These are phyloP conservation scores for Cladosporium sp. DNA, from an alignment of 2,329 filamentous ascomycete species.

Conservation along the genomic window DNA sequence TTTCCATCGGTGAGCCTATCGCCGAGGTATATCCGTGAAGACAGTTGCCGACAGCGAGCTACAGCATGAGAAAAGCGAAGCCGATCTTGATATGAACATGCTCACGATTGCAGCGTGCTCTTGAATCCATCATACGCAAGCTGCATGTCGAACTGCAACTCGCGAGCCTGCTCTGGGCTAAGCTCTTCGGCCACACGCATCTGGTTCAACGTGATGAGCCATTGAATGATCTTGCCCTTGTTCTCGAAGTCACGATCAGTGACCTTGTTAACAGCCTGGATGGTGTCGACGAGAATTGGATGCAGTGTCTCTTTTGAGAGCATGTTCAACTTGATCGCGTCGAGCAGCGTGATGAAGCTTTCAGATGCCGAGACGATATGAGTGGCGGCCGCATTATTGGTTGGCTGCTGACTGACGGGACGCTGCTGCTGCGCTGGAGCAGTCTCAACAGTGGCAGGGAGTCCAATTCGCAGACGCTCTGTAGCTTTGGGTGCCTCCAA, in stretches of 20 bases:
- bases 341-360: conserved; percentile 97
- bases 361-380: conserved; percentile 85
- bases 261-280: conserved; percentile 95
- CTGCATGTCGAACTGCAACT: conserved; percentile 90
- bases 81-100: background rate
- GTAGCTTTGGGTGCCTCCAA: conserved; percentile 92
- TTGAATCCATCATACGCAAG: conserved; percentile 94
- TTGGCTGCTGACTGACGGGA: conserved; percentile 2
- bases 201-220: conserved; percentile 94
- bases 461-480: conserved; percentile 83
- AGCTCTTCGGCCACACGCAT: conserved; percentile 95
- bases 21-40: conserved; percentile 8
- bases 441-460: conserved; percentile 75
- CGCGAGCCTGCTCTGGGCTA: conserved; percentile 77
- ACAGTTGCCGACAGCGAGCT: background rate
- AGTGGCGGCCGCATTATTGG: conserved; percentile 40
- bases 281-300: conserved; percentile 88
- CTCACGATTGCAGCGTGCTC: conserved; percentile 53
- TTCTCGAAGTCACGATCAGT: conserved; percentile 93
- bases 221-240: conserved; percentile 95
- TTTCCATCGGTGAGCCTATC: background rate
- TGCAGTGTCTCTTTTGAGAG: conserved; percentile 96
- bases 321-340: conserved; percentile 87
- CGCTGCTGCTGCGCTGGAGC: conserved; percentile 41
- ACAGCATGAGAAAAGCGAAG: background rate